A percentile compares a stretch with the other conserved stretches of the same genome.
These are phyloP conservation scores for Nicotiana noctiflora DNA, from an alignment of 257 asterid genomes.

Conservation along the genomic window DNA sequence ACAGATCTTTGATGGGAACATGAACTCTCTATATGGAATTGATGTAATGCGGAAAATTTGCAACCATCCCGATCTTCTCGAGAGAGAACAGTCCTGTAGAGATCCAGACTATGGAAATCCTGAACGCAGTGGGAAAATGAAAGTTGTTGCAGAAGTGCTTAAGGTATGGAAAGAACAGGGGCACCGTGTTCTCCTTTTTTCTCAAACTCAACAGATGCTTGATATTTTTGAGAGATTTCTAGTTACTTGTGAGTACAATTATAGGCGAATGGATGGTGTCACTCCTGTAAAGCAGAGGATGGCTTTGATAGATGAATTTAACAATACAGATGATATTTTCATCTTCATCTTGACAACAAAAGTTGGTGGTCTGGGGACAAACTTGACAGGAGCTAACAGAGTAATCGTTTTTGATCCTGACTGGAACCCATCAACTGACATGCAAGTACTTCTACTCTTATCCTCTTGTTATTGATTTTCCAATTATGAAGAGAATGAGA, in stretches of 20 bases:
- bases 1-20: constrained; percentile 79
- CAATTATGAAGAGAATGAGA: background rate
- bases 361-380: too few relatives aligned
- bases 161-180: too few relatives aligned
- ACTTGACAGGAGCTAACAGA: too few relatives aligned
- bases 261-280: too few relatives aligned
- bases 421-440: constrained; percentile 99
- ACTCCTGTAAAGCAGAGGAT: too few relatives aligned
- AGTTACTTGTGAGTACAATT: too few relatives aligned
- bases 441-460: constrained; percentile 50
- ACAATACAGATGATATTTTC: too few relatives aligned
- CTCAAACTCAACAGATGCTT: too few relatives aligned
- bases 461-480: constrained; percentile 4
- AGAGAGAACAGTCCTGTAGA: constrained; percentile 76
- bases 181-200: too few relatives aligned
- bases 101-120: constrained; percentile 94
- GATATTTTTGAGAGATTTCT: too few relatives aligned
- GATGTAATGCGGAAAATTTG: constrained; percentile 98
- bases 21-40: constrained; percentile 82
- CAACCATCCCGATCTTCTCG: constrained; percentile 90
- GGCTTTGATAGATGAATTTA: too few relatives aligned
- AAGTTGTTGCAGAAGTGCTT: constrained; percentile 85
- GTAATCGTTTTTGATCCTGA: constrained; percentile 97
- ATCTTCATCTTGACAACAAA: too few relatives aligned
- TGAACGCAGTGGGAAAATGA: constrained; percentile 89